Base-by-base conservation (phyloP, 164 flowering plant species). In the Aristolochia contorta region DNA sequence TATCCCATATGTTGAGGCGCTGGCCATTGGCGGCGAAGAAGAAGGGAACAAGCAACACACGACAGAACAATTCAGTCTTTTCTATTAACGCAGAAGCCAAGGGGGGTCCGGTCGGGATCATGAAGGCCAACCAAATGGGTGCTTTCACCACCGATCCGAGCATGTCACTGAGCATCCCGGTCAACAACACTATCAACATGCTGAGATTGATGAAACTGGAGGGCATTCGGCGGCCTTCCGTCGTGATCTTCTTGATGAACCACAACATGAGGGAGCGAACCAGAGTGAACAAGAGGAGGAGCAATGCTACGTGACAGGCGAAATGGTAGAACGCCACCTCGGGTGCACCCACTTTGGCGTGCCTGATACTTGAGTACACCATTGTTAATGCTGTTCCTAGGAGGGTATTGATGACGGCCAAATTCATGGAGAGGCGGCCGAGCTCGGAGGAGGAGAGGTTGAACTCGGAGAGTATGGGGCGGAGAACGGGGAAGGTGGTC, bases 371-470 rank as follows among this genome's bases (percentile, higher is more conserved):
- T 16, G 23, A 27, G 32, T 22, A 22, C 14, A 22, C 30, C 32
- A 53, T 53, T 22, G 22, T 21, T 3, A 68, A 43, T 13, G 71
- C 30, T 0, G 75, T 9, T 0, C 47, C 60, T 0, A 80, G 20
- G 0, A 63, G 16, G 12, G 77, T 82, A 22, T 70, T 54, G 32
- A 80, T 27, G 0, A 84, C 46, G 0, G 82, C 58, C 3, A 67
- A 56, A 0, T 79, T 59, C 52, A 84, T 12, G n/a, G 88, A 83
- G 56, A 77, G 47, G 0, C 82, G 65, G 0, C 86, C 90, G 0
- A 86, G 58, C 46, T 84, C 86, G 1, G 94, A 82, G 71, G 77
- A 81, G 6, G 84, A 75, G 6, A 86, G 79, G 54, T 81, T 83
- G 13, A 80, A 58, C 63, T 86, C 94, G 20, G 65, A 61, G 6